Evolutionary conservation across 2,329 filamentous ascomycete species (phyloP).

Genomic region (Sarocladium oryzae): DNA sequence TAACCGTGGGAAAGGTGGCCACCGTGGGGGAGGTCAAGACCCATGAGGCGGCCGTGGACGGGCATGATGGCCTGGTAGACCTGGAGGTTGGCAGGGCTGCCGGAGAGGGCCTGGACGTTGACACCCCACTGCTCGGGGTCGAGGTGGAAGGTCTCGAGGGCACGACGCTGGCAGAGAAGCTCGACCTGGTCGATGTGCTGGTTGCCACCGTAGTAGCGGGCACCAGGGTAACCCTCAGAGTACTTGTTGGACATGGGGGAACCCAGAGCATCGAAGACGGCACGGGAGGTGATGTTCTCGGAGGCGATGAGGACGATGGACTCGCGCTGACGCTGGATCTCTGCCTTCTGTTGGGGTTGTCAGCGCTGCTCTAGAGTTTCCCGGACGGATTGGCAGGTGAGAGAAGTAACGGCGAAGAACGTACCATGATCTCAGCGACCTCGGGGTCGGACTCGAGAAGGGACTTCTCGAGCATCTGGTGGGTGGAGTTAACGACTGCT

Average conservation of each 20-base stretch:
- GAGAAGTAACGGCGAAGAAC: conserved; percentile 20
- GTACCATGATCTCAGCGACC: conserved; percentile 93
- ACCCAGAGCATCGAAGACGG: conserved; percentile 95
- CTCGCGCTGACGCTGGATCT: conserved; percentile 95
- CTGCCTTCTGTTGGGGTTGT: conserved; percentile 59
- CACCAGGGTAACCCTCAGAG: conserved; percentile 96
- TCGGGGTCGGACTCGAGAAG: conserved; percentile 87
- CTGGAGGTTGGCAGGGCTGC: conserved; percentile 93
- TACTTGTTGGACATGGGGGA: conserved; percentile 98
- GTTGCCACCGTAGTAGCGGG: conserved; percentile 98
- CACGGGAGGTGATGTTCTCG: conserved; percentile 97
- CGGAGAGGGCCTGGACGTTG: conserved; percentile 92
- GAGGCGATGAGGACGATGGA: conserved; percentile 98
- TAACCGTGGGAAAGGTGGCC: conserved; percentile 96
- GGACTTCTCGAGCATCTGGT: conserved; percentile 89
- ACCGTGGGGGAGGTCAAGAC: conserved; percentile 88
- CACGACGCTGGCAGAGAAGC: conserved; percentile 88
- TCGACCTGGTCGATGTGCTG: conserved; percentile 98
- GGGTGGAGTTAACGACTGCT: conserved; percentile 19
- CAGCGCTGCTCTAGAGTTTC: conserved; percentile 21
- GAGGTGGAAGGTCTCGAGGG: conserved; percentile 83
- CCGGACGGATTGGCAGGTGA: neutral
- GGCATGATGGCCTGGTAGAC: conserved; percentile 97
- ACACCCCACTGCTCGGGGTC: conserved; percentile 92
- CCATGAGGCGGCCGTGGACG: conserved; percentile 94